These are phyloP conservation scores for Penicilliopsis zonata DNA, from an alignment of 495 filamentous ascomycete species.

Conservation along the genomic window DNA sequence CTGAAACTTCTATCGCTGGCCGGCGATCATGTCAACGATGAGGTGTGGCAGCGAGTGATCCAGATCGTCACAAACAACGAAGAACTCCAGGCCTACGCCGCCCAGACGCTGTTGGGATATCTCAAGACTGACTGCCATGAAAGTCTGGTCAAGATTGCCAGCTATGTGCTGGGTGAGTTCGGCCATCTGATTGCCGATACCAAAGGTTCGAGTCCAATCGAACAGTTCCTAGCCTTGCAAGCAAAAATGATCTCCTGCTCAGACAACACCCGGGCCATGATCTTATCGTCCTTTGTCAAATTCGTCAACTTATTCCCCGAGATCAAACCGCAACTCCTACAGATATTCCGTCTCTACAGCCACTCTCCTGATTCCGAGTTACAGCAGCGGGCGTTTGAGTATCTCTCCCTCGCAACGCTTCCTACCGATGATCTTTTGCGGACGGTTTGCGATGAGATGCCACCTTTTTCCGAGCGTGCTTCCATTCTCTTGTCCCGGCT, in stretches of 20 bases:
- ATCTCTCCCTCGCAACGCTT: conserved; percentile 73
- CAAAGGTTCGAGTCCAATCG: conserved; percentile 85
- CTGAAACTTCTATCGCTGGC: conserved; percentile 90
- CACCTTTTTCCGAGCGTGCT: conserved; percentile 89
- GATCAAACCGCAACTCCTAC: conserved; percentile 89
- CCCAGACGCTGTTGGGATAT: conserved; percentile 81
- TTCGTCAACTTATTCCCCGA: conserved; percentile 98
- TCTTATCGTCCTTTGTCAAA: conserved; percentile 91
- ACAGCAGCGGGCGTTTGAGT: conserved; percentile 95
- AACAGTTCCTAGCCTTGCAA: conserved; percentile 91
- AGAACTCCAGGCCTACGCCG: conserved; percentile 92
- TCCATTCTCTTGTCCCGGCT: conserved; percentile 86
- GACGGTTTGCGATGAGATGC: conserved; percentile 98
- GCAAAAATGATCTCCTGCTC: conserved; percentile 83
- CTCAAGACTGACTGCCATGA: conserved; percentile 91
- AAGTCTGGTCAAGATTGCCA: conserved; percentile 93
- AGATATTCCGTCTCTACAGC: conserved; percentile 84
- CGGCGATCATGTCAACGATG: conserved; percentile 96
- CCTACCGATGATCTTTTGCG: conserved; percentile 86
- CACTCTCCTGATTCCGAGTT: conserved; percentile 91
- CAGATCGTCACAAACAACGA: conserved; percentile 99
- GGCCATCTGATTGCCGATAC: conserved; percentile 97
- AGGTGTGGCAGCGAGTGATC: conserved; percentile 98
- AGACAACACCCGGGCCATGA: conserved; percentile 81
- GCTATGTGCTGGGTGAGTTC: conserved; percentile 91